phyloP scores from a whole-genome alignment of 1,139 yeast species.

The Taphrina flavorubra region DNA sequence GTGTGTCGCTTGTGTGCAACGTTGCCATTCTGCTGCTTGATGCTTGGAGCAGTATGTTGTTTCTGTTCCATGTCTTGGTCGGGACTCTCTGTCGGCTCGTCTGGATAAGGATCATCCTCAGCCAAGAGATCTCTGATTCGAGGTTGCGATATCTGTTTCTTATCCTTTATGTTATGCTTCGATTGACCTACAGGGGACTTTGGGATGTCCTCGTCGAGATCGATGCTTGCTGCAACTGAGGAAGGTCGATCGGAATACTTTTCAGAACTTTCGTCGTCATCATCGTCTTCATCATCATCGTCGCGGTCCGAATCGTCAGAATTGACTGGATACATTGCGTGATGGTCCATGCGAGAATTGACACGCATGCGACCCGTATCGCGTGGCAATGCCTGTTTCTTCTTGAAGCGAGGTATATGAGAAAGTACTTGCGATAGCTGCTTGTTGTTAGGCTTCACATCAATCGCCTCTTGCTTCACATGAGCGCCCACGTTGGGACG shows the following conservation, averaged over 20 bases:
- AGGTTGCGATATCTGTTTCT: neutral
- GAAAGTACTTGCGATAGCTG: constrained; percentile 19
- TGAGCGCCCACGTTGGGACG: neutral
- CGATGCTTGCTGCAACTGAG: constrained; percentile 23
- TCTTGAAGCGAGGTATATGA: constrained; percentile 36
- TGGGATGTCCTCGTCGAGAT: constrained; percentile 16
- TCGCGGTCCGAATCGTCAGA: constrained; percentile 21
- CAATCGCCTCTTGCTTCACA: neutral
- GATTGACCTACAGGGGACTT: constrained; percentile 4
- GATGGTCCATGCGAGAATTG: constrained; percentile 30
- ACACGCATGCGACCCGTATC: constrained; percentile 33
- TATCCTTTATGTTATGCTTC: neutral
- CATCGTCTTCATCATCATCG: neutral
- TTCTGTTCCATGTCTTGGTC: neutral
- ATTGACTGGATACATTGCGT: constrained; percentile 9
- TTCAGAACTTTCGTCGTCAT: constrained; percentile 9
- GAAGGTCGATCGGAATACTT: constrained; percentile 22
- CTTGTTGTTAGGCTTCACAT: constrained; percentile 11
- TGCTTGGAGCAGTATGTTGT: neutral
- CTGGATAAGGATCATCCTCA: neutral
- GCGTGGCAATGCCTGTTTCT: constrained; percentile 1
- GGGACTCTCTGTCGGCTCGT: neutral
- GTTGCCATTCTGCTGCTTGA: neutral
- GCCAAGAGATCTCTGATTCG: neutral
- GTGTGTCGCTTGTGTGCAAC: neutral